Evolutionary conservation across 768 basidiomycete genomes (phyloP).

Genomic region (Cubamyces sp.): DNA sequence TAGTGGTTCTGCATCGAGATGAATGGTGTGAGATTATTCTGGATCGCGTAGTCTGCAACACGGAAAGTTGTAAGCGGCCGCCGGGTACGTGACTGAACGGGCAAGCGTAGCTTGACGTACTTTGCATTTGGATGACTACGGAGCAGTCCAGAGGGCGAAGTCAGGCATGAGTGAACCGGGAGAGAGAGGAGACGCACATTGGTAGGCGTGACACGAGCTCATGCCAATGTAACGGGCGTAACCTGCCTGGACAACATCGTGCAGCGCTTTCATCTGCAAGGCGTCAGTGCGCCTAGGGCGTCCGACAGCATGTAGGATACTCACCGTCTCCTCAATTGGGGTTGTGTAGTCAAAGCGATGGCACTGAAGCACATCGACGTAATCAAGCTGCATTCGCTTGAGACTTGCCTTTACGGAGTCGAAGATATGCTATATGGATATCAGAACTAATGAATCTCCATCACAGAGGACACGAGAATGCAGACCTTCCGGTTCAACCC

Average conservation of each 20-base stretch:
- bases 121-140: conserved; percentile 39
- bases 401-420: conserved; percentile 34
- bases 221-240: conserved; percentile 47
- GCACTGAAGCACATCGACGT: conserved; percentile 63
- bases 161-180: background rate
- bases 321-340: conserved; percentile 43
- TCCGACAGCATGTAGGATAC: background rate
- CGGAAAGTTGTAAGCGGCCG: background rate
- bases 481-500: conserved; percentile 46
- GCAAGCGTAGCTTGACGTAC: conserved; percentile 8
- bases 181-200: conserved; percentile 29
- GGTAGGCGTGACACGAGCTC: conserved; percentile 42
- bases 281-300: background rate
- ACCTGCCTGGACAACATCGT: conserved; percentile 50
- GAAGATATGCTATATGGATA: conserved; percentile 19
- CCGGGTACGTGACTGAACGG: background rate
- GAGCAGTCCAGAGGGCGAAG: background rate
- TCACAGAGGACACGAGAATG: background rate
- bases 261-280: conserved; percentile 46
- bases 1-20: conserved; percentile 71
- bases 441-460: conserved; percentile 16
- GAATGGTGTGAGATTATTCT: conserved; percentile 50
- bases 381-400: conserved; percentile 49
- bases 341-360: conserved; percentile 40
- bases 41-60: conserved; percentile 43